These are phyloP conservation scores for Tylopilus balloui DNA, from an alignment of 768 basidiomycete genomes.

Conservation along the genomic window DNA sequence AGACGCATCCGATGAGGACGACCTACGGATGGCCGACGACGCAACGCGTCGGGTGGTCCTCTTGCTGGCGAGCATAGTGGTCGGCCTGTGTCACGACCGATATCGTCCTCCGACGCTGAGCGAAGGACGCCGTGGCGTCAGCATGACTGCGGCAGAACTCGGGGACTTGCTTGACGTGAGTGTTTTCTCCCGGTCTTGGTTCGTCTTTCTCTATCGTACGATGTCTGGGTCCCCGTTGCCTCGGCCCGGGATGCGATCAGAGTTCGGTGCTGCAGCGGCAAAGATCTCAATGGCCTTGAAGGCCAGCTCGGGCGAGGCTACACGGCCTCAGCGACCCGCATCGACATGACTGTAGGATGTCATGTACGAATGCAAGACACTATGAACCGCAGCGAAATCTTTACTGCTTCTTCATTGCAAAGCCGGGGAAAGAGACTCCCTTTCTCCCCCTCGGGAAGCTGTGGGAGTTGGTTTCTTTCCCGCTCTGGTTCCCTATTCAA, in stretches of 20 bases:
- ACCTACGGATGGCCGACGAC: background rate
- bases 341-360: slow-evolving; percentile 9
- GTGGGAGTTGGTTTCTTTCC: background rate
- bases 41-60: slow-evolving; percentile 16
- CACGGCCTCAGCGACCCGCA: slow-evolving; percentile 10
- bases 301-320: background rate
- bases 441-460: slow-evolving; percentile 3
- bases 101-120: slow-evolving; percentile 10
- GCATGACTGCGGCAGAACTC: slow-evolving; percentile 29
- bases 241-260: slow-evolving; percentile 13
- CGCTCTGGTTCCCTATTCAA: slow-evolving; percentile 9
- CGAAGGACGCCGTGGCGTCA: slow-evolving; percentile 8
- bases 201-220: background rate
- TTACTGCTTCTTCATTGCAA: slow-evolving; percentile 4
- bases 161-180: slow-evolving; percentile 33
- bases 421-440: slow-evolving; percentile 2
- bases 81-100: slow-evolving; percentile 22
- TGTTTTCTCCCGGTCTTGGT: slow-evolving; percentile 2
- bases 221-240: slow-evolving; percentile 11
- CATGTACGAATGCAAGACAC: background rate
- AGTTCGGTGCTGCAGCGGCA: slow-evolving; percentile 10
- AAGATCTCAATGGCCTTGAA: slow-evolving; percentile 10
- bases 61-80: slow-evolving; percentile 21
- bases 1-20: slow-evolving; percentile 1
- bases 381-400: background rate